phyloP scores from a whole-genome alignment of 208 protist genomes.

The Leishmania turanica region DNA sequence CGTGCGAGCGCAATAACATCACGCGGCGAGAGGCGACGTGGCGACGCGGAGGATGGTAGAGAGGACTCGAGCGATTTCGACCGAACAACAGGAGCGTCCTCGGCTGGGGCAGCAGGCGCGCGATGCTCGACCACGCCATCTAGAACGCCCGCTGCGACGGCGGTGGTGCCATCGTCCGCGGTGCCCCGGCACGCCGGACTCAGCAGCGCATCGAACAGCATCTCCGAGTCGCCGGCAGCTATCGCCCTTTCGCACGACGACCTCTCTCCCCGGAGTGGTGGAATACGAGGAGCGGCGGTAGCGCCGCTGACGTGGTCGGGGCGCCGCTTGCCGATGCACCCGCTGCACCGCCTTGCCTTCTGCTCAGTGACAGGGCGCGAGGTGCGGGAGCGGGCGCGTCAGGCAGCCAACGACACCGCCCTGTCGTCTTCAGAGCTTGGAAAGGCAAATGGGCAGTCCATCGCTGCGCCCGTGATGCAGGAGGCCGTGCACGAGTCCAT shows the following conservation, averaged over 20 bases:
- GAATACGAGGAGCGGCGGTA: conserved; percentile 1
- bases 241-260: background rate
- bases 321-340: conserved; percentile 15
- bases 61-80: background rate
- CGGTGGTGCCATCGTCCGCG: conserved; percentile 8
- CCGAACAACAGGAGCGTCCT: background rate
- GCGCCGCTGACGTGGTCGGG: conserved; percentile 11
- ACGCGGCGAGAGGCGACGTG: background rate
- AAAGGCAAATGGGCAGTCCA: background rate
- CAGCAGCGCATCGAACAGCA: background rate
- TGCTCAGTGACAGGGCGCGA: conserved; percentile 24
- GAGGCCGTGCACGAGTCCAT: background rate
- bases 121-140: background rate
- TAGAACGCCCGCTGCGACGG: background rate
- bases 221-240: background rate
- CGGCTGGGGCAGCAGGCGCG: too few relatives aligned
- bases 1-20: background rate
- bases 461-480: background rate
- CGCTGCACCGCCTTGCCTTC: conserved; percentile 24
- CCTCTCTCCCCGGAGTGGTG: background rate
- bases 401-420: background rate
- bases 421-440: background rate
- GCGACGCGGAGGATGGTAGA: background rate
- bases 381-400: conserved; percentile 21
- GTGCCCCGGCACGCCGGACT: conserved; percentile 10